phyloP scores from a whole-genome alignment of 2,329 filamentous ascomycete species.

The Zasmidium citrigriseum region DNA sequence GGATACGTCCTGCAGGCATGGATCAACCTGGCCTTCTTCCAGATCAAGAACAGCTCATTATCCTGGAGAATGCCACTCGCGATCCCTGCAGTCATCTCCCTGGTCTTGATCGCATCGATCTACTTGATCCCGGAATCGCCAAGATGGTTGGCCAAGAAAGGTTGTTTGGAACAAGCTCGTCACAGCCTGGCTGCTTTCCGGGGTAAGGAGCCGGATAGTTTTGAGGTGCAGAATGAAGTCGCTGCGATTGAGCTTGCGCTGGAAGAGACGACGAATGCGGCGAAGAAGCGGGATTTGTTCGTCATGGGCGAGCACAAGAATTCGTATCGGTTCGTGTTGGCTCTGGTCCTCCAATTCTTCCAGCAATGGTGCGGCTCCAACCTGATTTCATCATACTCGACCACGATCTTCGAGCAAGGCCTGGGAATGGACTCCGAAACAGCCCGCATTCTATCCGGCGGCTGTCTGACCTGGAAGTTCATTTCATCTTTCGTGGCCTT shows the following conservation, averaged over 20 bases:
- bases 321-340: conserved; percentile 52
- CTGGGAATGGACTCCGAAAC: conserved; percentile 42
- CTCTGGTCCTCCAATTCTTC: conserved; percentile 52
- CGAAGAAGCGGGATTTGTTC: conserved; percentile 47
- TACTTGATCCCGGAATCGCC: conserved; percentile 43
- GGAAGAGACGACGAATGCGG: conserved; percentile 32
- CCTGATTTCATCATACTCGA: conserved; percentile 32
- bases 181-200: conserved; percentile 42
- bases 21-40: conserved; percentile 50
- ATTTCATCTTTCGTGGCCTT: conserved; percentile 54
- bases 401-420: conserved; percentile 31
- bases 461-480: conserved; percentile 58
- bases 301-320: conserved; percentile 54
- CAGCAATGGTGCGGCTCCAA: conserved; percentile 54
- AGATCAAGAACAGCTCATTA: conserved; percentile 40
- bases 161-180: conserved; percentile 25
- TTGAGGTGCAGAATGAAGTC: conserved; percentile 46
- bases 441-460: conserved; percentile 47
- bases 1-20: conserved; percentile 50
- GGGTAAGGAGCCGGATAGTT: conserved; percentile 40
- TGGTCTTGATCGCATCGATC: conserved; percentile 29
- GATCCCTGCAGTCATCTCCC: conserved; percentile 50
- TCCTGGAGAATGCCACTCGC: conserved; percentile 48
- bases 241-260: conserved; percentile 52
- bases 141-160: conserved; percentile 39